Evolutionary conservation across 2,329 filamentous ascomycete species (phyloP).

Genomic region (Bipolaris cookei): DNA sequence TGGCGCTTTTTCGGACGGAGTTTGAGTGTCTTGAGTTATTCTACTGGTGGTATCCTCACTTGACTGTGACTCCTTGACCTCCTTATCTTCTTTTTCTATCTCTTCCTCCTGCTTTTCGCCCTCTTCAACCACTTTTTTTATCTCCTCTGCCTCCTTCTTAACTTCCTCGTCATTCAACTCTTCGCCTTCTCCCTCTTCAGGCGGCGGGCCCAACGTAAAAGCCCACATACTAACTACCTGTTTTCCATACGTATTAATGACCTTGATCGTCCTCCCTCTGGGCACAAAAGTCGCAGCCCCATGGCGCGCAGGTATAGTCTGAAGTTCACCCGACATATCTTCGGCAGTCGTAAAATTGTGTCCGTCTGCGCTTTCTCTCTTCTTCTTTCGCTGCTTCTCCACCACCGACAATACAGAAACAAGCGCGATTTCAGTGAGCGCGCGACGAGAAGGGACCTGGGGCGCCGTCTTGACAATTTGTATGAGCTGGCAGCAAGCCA

Average conservation of each 20-base stretch:
- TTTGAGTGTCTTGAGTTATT: conserved; percentile 23
- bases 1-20: conserved; percentile 42
- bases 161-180: conserved; percentile 36
- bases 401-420: conserved; percentile 43
- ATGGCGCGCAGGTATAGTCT: conserved; percentile 58
- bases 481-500: conserved; percentile 6
- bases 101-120: conserved; percentile 14
- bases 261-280: conserved; percentile 56
- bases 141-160: conserved; percentile 31
- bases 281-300: conserved; percentile 60
- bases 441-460: conserved; percentile 40
- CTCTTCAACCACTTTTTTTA: conserved; percentile 30
- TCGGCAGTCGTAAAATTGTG: conserved; percentile 20
- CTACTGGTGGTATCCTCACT: background rate
- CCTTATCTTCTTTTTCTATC: conserved; percentile 11
- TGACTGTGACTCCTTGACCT: conserved; percentile 9
- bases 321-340: conserved; percentile 51
- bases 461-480: conserved; percentile 37
- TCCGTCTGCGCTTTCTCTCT: conserved; percentile 18
- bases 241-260: conserved; percentile 59
- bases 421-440: conserved; percentile 45
- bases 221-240: conserved; percentile 60
- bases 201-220: conserved; percentile 55
- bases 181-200: conserved; percentile 44
- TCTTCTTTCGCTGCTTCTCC: conserved; percentile 42